These are phyloP conservation scores for Acanthamoeba polyphaga DNA, from an alignment of 208 protist genomes.

Conservation along the genomic window DNA sequence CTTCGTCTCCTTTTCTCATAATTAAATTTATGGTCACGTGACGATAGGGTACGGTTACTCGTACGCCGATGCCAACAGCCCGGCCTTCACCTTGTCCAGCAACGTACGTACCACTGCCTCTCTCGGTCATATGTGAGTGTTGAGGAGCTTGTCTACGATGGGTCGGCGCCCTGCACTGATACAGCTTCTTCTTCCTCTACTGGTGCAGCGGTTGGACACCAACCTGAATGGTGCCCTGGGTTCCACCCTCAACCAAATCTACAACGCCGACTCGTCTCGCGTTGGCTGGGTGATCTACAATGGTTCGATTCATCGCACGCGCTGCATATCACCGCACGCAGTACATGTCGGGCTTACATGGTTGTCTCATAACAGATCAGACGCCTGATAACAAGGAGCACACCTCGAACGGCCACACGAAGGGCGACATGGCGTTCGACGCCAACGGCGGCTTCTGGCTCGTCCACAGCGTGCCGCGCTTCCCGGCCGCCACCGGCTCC, in stretches of 20 bases:
- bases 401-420: constrained; percentile 76
- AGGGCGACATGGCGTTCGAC: constrained; percentile 80
- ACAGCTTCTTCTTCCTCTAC: neutral
- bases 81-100: neutral
- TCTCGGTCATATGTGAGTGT: neutral
- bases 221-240: constrained; percentile 73
- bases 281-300: constrained; percentile 83
- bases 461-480: constrained; percentile 80
- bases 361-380: constrained; percentile 6
- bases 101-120: neutral
- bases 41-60: constrained; percentile 73
- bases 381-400: neutral
- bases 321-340: neutral
- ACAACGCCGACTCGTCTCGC: neutral
- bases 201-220: constrained; percentile 52
- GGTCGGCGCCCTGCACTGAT: neutral
- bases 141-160: neutral
- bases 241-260: constrained; percentile 81
- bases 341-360: neutral
- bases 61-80: constrained; percentile 77
- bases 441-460: constrained; percentile 82
- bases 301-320: constrained; percentile 31
- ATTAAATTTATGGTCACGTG: neutral
- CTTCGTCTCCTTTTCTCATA: neutral
- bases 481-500: constrained; percentile 57